These are phyloP conservation scores for Aspergillus taichungensis DNA, from an alignment of 495 filamentous ascomycete species.

Conservation along the genomic window DNA sequence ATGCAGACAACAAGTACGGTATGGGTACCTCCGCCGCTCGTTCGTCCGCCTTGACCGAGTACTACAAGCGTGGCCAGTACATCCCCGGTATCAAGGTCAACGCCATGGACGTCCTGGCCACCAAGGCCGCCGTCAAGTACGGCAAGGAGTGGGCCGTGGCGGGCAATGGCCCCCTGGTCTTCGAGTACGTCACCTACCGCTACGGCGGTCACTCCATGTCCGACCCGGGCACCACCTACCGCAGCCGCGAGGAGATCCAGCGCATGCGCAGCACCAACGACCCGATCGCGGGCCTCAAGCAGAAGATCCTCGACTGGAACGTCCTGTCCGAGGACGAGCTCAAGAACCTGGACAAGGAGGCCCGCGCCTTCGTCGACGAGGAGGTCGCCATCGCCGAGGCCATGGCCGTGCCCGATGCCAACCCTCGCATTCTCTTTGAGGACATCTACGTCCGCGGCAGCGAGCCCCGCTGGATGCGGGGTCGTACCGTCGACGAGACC, in stretches of 20 bases:
- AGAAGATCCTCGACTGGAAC: slow-evolving; percentile 93
- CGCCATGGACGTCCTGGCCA: slow-evolving; percentile 97
- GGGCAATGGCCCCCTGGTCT: slow-evolving; percentile 85
- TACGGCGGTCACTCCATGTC: slow-evolving; percentile 99
- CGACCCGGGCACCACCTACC: slow-evolving; percentile 97
- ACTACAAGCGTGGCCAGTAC: slow-evolving; percentile 99
- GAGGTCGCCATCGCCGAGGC: slow-evolving; percentile 87
- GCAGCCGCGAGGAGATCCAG: slow-evolving; percentile 97
- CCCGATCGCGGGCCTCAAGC: slow-evolving; percentile 94
- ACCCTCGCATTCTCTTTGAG: slow-evolving; percentile 76
- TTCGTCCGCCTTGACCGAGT: slow-evolving; percentile 90
- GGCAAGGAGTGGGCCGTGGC: slow-evolving; percentile 72
- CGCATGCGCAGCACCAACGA: slow-evolving; percentile 98
- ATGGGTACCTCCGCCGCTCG: slow-evolving; percentile 97
- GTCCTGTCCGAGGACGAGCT: slow-evolving; percentile 93
- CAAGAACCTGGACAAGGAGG: slow-evolving; percentile 89
- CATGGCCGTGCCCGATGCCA: slow-evolving; percentile 71
- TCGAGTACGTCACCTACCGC: slow-evolving; percentile 98
- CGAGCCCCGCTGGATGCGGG: slow-evolving; percentile 86
- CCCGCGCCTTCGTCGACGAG: slow-evolving; percentile 70
- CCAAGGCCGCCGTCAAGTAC: slow-evolving; percentile 91
- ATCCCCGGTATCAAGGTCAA: slow-evolving; percentile 99
- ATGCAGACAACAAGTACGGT: slow-evolving; percentile 96
- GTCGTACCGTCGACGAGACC: slow-evolving; percentile 85
- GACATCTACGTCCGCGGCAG: slow-evolving; percentile 91